Conservation (phyloP, 73 alveolate species). For the Tetrahymena borealis region DNA sequence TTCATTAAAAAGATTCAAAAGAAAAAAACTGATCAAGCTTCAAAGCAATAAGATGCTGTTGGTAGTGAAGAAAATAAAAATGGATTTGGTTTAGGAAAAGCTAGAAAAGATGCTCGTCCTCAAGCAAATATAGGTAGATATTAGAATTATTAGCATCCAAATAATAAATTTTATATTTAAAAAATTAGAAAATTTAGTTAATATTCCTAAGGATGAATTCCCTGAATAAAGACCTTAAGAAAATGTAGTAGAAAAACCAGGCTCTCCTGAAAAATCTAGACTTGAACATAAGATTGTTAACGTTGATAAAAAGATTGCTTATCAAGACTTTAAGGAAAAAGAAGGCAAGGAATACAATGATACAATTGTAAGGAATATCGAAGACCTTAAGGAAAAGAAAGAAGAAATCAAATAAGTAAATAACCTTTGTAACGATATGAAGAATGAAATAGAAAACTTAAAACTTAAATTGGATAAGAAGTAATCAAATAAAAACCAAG, state of each 20-base stretch:
- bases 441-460: constrained; percentile 50
- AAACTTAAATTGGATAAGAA: constrained; percentile 57
- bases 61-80: constrained; percentile 63
- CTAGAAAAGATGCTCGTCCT: constrained; percentile 73
- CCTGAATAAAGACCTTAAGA: constrained; percentile 43
- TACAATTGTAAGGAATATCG: constrained; percentile 38
- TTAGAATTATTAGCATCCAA: constrained; percentile 3
- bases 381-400: constrained; percentile 82
- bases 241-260: constrained; percentile 28
- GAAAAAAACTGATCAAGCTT: constrained; percentile 41
- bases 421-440: constrained; percentile 37
- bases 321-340: constrained; percentile 67
- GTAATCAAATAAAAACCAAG: constrained; percentile 69
- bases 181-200: constrained; percentile 35
- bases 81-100: constrained; percentile 78
- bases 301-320: constrained; percentile 56
- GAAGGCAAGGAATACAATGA: constrained; percentile 78
- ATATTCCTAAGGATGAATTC: constrained; percentile 41
- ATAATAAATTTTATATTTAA: background rate
- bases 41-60: constrained; percentile 58
- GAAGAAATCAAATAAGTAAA: constrained; percentile 30
- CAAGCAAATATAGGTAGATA: constrained; percentile 32
- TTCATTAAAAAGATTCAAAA: constrained; percentile 18
- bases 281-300: constrained; percentile 23
- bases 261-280: constrained; percentile 26